phyloP scores from a whole-genome alignment of 306 rosid species.

The Amphicarpaea edgeworthii region DNA sequence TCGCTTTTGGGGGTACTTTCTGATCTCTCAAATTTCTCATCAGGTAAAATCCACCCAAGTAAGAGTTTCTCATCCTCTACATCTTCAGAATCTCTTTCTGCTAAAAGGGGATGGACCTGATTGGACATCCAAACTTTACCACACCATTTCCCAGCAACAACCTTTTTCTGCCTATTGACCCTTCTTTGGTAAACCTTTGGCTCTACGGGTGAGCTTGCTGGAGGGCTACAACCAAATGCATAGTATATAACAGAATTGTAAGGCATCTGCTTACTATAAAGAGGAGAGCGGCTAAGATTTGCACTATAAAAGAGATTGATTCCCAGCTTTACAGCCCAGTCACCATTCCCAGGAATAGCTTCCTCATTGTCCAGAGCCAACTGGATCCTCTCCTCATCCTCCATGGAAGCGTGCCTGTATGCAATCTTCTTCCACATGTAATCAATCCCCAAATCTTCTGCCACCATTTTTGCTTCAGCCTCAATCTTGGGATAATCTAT shows the following conservation, averaged over 20 bases:
- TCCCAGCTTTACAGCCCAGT: conserved; percentile 98
- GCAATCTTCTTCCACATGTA: conserved; percentile 65
- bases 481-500: conserved; percentile 94
- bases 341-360: conserved; percentile 85
- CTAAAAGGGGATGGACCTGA: conserved; percentile 91
- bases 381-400: conserved; percentile 83
- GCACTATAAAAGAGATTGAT: conserved; percentile 98
- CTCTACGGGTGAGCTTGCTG: conserved; percentile 60
- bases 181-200: conserved; percentile 78
- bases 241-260: conserved; percentile 90
- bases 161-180: conserved; percentile 72
- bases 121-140: conserved; percentile 98
- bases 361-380: conserved; percentile 92
- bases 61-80: conserved; percentile 59
- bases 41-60: conserved; percentile 57
- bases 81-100: conserved; percentile 69
- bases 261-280: conserved; percentile 98
- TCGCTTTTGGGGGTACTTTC: conserved; percentile 55
- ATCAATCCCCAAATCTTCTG: conserved; percentile 76
- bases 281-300: conserved; percentile 88
- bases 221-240: conserved; percentile 87
- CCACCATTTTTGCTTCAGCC: conserved; percentile 77
- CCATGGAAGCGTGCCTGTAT: conserved; percentile 73
- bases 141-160: conserved; percentile 98
- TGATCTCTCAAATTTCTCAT: conserved; percentile 64